Base-by-base conservation (phyloP, 2,329 filamentous ascomycete species). In the Camptophora hylomeconis region DNA sequence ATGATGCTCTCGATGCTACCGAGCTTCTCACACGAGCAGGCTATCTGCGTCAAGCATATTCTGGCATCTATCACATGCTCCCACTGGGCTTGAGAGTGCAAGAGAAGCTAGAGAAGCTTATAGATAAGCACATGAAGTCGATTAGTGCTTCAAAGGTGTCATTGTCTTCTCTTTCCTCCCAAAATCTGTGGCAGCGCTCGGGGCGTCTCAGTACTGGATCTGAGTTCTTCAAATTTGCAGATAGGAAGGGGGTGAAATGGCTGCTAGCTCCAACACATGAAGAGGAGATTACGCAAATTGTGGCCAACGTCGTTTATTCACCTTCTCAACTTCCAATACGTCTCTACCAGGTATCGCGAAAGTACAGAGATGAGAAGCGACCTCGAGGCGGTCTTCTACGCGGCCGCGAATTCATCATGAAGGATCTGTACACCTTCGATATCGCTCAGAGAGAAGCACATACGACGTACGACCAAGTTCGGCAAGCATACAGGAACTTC, bases 391-490 rank as follows among this genome's bases (percentile, higher is more conserved):
- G 89, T 8, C 63, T 98, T 2, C 62, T 98, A 6, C 75, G 89
- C 7, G 80, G 82, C 1, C 75, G 84, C 37, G 89, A 98, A 48
- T 98, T 98, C 46, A 58, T 83, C 43, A 98, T 98, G 89, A 98
- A 98, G 54, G 89, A 98, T 52, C 67, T 98, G 1, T 98, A 98
- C 52, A 94, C 86, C 0, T 98, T 98, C 48, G 89, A 98, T 48
- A 58, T 66, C 19, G 76, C 67, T 3, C 51, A 63, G 1, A 57
- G 69, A 15, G 59, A 69, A n/a, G 87, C 87, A 2, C 60, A 86
- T n/a, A 57, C 69, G 27, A 93, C 87, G 0, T 98, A 98, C 44
- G 56, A 71, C 5, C 58, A 74, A 22, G 83, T 93, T 3, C 72
- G 79, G 27, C 52, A 54, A 20, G 78, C 79, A 2, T 98, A 98